phyloP scores from a whole-genome alignment of 345 rosid species.

The Ceriops decandra region DNA sequence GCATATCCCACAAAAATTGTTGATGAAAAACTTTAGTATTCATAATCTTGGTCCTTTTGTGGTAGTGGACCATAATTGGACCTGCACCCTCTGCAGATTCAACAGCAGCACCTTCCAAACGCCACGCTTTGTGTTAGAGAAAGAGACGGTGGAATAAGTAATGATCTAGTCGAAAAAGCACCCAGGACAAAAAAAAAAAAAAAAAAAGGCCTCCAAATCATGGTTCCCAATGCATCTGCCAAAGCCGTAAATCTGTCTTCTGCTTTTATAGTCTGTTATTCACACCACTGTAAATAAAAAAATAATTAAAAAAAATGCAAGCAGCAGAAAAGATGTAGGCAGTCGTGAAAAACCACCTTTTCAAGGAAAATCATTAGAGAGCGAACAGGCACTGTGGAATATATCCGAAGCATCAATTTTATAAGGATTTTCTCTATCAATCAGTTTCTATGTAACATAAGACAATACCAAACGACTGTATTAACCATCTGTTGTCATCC shows the following conservation, averaged over 20 bases:
- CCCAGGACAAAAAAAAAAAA: slow-evolving; percentile 6
- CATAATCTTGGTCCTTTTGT: no score
- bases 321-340: slow-evolving; percentile 10
- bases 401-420: slow-evolving; percentile 23
- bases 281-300: slow-evolving; percentile 14
- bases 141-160: background rate
- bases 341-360: slow-evolving; percentile 34
- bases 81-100: background rate
- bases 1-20: no score
- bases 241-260: slow-evolving; percentile 27
- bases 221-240: slow-evolving; percentile 27
- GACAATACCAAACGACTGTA: slow-evolving; percentile 17
- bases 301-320: background rate
- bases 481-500: slow-evolving; percentile 26
- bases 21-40: no score
- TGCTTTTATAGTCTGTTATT: slow-evolving; percentile 30
- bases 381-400: slow-evolving; percentile 26
- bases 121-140: background rate
- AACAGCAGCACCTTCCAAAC: background rate
- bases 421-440: background rate
- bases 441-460: no score
- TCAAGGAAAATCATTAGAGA: slow-evolving; percentile 42
- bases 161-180: background rate
- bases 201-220: slow-evolving; percentile 17
- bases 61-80: no score